Evolutionary conservation across 495 filamentous ascomycete genomes (phyloP).

Genomic region (Saxophila tyrrhenica): DNA sequence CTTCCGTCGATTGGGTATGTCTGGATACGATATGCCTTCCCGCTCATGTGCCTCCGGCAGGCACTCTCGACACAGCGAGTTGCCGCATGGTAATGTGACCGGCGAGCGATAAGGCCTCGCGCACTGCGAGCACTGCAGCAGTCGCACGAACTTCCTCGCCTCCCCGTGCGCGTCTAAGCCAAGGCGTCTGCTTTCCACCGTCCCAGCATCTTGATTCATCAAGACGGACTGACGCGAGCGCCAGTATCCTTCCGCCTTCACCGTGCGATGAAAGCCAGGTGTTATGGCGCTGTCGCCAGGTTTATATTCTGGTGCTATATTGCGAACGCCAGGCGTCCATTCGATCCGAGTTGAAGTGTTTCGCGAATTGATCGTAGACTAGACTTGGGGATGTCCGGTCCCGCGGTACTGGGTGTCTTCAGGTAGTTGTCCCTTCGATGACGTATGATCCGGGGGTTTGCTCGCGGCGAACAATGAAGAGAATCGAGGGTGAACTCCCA

Average conservation of each 20-base stretch:
- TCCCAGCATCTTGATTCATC: slow-evolving; percentile 19
- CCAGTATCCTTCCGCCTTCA: not conserved
- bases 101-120: slow-evolving; percentile 56
- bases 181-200: slow-evolving; percentile 2
- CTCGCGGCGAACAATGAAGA: too few relatives aligned
- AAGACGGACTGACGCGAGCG: not conserved
- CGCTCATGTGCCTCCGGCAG: slow-evolving; percentile 53
- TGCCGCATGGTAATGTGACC: slow-evolving; percentile 72
- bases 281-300: not conserved
- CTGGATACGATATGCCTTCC: slow-evolving; percentile 63
- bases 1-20: slow-evolving; percentile 46
- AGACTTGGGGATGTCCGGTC: not conserved
- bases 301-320: not conserved
- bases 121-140: slow-evolving; percentile 67
- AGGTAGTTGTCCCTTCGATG: not conserved
- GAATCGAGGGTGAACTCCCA: too few relatives aligned
- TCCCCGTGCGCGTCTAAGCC: slow-evolving; percentile 37
- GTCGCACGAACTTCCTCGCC: slow-evolving; percentile 49
- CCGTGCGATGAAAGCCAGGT: not conserved
- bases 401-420: not conserved
- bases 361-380: not conserved
- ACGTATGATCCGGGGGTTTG: not conserved
- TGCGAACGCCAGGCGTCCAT: not conserved
- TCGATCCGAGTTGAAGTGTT: not conserved
- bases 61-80: slow-evolving; percentile 63